Conservation (phyloP, 2,329 filamentous ascomycete species). For the Fusarium pilosicola region DNA sequence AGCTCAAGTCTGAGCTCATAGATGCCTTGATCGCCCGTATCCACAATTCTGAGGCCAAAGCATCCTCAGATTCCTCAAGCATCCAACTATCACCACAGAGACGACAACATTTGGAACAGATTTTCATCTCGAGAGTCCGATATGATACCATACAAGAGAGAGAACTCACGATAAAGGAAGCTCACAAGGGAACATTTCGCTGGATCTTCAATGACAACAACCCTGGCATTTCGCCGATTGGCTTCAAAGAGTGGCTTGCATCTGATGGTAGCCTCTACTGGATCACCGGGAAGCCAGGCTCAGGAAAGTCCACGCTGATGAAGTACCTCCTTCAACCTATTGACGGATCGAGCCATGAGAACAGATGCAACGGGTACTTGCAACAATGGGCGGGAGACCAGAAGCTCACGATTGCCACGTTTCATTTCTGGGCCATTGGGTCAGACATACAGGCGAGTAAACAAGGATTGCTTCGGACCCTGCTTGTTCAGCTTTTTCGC, state of each 20-base stretch:
- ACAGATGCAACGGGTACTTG: neutral
- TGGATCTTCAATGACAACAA: conserved; percentile 2
- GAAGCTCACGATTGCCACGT: neutral
- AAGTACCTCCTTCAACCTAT: conserved; percentile 2
- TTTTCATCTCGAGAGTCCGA: conserved; percentile 1
- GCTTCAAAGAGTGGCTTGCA: conserved; percentile 16
- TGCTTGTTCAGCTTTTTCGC: conserved; percentile 8
- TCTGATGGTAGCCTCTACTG: conserved; percentile 3
- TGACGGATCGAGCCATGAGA: too few species aligned
- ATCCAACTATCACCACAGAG: neutral
- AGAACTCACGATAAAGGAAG: conserved; percentile 12
- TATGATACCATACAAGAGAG: conserved; percentile 23
- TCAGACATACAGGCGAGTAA: neutral
- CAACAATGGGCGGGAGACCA: neutral
- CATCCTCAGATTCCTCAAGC: neutral
- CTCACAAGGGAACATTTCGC: conserved; percentile 6
- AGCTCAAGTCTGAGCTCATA: neutral
- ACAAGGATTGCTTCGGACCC: neutral
- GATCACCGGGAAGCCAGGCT: conserved; percentile 24
- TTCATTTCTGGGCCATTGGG: conserved; percentile 32
- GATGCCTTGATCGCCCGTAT: neutral
- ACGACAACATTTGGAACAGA: neutral
- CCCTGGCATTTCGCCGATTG: neutral
- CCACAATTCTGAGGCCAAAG: neutral
- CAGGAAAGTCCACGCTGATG: conserved; percentile 13